Evolutionary conservation across 257 asterid species (phyloP), one percentile per base, ranked within the genome.

Genomic region (Solanum chmielewskii): DNA sequence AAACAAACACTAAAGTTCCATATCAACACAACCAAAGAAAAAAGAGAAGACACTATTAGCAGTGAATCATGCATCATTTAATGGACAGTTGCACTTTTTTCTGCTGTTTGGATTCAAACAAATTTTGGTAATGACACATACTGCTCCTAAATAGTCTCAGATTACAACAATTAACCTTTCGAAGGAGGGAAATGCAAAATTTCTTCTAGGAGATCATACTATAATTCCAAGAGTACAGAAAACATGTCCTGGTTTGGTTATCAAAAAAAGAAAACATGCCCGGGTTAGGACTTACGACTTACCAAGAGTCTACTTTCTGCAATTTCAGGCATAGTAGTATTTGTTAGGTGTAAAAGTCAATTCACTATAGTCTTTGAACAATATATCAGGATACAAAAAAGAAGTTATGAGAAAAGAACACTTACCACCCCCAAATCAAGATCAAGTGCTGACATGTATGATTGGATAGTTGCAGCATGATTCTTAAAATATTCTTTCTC

Each of bases 391-490:
- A 80, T 29, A 49, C 11, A 52, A 47, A 10, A 18, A 80, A 80
- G 85, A 33, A 47, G 69, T 80, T 18, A 29, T 18, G 69, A 47
- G 83, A 85, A 86, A 75, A 76, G 88, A 88, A 83, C 27, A 87
- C 81, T 59, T 95, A 96, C 99, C 99, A 96, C 94, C 13, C 94
- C 92, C 91, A 94, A 86, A 87, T 94, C 95, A 81, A 96, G 93
- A 90, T 96, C 98, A 86, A 94, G 87, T 68, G 91, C 94, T 35
- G 93, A 83, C 87, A 91, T 93, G 89, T 94, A 96, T 35, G 94
- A 89, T 82, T 95, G 96, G 84, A 95, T 75, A 88, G 96, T 92
- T 56, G 93, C 91, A 88, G 89, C 82, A 85, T 94, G 97, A 52
- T 93, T 95, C 89, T 93, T 95, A 94, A 94, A 96, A 92, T 93